Base-by-base conservation (phyloP, 495 filamentous ascomycete genomes). In the Evansstolkia leycettana region DNA sequence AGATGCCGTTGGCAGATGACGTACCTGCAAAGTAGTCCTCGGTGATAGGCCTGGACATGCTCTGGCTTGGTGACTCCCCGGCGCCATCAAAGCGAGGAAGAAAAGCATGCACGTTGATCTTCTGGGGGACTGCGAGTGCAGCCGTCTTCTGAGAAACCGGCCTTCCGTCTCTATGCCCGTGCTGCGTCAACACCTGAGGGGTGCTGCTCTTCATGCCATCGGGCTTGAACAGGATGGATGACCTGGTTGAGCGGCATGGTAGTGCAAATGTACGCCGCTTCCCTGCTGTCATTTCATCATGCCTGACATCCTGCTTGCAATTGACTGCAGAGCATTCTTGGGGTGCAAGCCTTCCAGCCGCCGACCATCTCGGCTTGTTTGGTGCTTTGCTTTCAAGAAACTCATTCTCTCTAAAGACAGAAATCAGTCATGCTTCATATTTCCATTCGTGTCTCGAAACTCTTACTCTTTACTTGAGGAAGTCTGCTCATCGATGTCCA, bases 51-150 rank as follows among this genome's bases (percentile, higher is more conserved):
- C 34, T 32, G 38, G 29, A 28, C 33, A 40, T 25, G 13, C 34
- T 36, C 14, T 28, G 36, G 16, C 32, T 26, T 16, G 45, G 28
- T 10, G 15, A 17, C 15, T 48, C 51, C 7, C 39, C 47, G 2
- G 36, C 36, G 14, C 51, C 50, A 20, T 55, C 54, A 24, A 47
- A 49, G 16, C 40, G 44, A 34, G 51, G 53, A 8, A 58, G 38
- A 26, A 45, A 47, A 1, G 46, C 55, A 32, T 55, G 52, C 10
- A 47, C 57, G 38, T 58, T 52, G 27, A 56, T 50, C 26, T 45
- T 51, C 11, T 48, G 52, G 11, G 48, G 41, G 14, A 50, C 37
- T 10, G 49, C 44, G 10, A 46, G 28, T 11, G 52, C 46, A 1
- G 39, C 37, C n/a, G 43, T 41, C 36, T 55, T 51, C 19, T 46